These are phyloP conservation scores for Cercospora sp. DNA, from an alignment of 2,329 filamentous ascomycete genomes.

Conservation along the genomic window DNA sequence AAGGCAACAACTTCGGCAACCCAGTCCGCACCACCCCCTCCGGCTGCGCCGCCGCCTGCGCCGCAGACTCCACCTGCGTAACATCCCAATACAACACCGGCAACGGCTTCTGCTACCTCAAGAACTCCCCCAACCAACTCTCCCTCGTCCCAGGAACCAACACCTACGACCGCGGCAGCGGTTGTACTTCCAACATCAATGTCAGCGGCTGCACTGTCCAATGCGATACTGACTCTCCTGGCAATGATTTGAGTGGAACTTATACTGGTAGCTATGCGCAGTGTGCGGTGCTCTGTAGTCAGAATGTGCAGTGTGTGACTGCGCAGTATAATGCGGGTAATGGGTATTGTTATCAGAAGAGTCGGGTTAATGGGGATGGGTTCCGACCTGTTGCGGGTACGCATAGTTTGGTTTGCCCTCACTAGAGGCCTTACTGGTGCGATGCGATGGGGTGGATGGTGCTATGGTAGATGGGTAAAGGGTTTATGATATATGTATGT, in stretches of 20 bases:
- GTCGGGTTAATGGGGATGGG: not conserved
- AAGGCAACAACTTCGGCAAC: not conserved
- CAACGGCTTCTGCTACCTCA: slow-evolving; percentile 9
- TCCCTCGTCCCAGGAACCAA: not conserved
- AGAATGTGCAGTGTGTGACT: not conserved
- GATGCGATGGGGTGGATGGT: not conserved
- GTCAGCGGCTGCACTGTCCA: slow-evolving; percentile 5
- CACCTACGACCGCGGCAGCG: slow-evolving; percentile 1
- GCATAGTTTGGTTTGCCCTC: not conserved
- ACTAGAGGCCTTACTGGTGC: not conserved
- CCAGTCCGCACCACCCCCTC: not conserved
- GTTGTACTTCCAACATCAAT: slow-evolving; percentile 7
- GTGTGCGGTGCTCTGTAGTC: not conserved
- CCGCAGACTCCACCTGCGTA: not conserved
- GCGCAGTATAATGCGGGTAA: not conserved
- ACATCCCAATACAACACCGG: not conserved
- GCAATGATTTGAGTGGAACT: not conserved
- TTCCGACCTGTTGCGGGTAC: not conserved
- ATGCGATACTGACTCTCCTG: not conserved
- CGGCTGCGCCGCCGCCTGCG: not conserved
- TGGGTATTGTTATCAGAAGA: slow-evolving; percentile 3
- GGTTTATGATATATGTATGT: not conserved
- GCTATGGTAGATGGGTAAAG: not conserved
- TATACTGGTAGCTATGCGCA: not conserved
- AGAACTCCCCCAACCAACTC: not conserved